Base-by-base conservation (phyloP, 169 alveolate species). In the Babesia gibsoni region DNA sequence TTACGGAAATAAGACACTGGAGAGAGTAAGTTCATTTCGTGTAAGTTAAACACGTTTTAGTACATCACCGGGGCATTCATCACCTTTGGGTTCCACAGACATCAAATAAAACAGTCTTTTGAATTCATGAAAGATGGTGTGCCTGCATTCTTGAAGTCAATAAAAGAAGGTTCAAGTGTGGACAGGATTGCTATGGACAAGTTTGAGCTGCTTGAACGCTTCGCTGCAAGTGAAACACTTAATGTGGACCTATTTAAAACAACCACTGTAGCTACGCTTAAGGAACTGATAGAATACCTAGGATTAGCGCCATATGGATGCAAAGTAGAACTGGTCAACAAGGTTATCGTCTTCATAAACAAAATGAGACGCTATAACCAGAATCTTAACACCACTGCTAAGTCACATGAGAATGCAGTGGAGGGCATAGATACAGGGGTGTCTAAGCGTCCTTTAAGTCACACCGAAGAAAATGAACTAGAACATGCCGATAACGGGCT, bases 311-410 rank as follows among this genome's bases (percentile, higher is more conserved):
- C 59, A 3, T 61, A 8, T 43, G 72, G 72, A 4, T 4, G 18
- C 36, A 61, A 61, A 36, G 49, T 58, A 7, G 59, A 61, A 43
- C 33, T 41, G 25, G 33, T 61, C 46, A 61, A 61, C 52, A 61
- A 61, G 58, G 46, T 61, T 2, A 61, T 61, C 4, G 56, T 61
- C 46, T 61, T 61, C 46, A 45, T 61, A 25, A 61, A 61, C 29
- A 61, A 61, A 46, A 5, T 61, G 45, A 43, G 35, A 5, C 72
- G 35, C 25, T 18, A 25, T 7, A 36, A 37, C 33, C 23, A 42
- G 25, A n/a, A 45, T 1, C 52, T 36, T 18, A 0, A 8, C 52
- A 1, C 18, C 29, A 12, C 52, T 41, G 4, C 14, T n/a, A 41
- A 41, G 18, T 4, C 49, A 1, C 3, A n/a, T 41, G 49, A 41